phyloP scores from a whole-genome alignment of 2,329 filamentous ascomycete species.

The Fusarium sp. region DNA sequence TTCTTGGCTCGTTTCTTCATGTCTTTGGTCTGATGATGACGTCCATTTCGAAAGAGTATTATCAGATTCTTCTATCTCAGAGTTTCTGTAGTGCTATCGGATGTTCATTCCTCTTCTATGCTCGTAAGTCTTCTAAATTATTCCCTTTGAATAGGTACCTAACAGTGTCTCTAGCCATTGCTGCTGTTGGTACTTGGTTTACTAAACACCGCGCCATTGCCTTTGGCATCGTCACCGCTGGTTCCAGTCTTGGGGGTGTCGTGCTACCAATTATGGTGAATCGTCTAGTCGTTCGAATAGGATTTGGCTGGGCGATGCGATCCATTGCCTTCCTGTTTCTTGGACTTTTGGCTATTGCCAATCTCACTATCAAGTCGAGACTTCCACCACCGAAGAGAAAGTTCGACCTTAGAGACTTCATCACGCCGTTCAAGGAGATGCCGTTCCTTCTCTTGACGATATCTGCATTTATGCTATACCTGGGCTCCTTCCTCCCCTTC shows the following conservation, averaged over 20 bases:
- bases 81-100: slow-evolving; percentile 53
- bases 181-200: slow-evolving; percentile 46
- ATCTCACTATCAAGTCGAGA: slow-evolving; percentile 46
- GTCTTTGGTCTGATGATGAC: slow-evolving; percentile 74
- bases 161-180: neutral
- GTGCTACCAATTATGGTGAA: slow-evolving; percentile 56
- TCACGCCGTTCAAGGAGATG: slow-evolving; percentile 4
- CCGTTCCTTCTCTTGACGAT: slow-evolving; percentile 22
- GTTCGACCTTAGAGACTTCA: neutral
- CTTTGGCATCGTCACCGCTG: slow-evolving; percentile 51
- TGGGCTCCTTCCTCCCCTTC: slow-evolving; percentile 53
- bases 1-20: slow-evolving; percentile 65
- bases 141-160: too few relatives aligned
- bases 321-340: slow-evolving; percentile 54
- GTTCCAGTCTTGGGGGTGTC: slow-evolving; percentile 54
- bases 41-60: slow-evolving; percentile 57
- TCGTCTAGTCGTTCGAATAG: slow-evolving; percentile 49
- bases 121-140: slow-evolving; percentile 33
- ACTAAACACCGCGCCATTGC: slow-evolving; percentile 49
- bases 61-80: slow-evolving; percentile 56
- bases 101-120: slow-evolving; percentile 33
- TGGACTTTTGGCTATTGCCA: slow-evolving; percentile 47
- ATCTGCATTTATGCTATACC: slow-evolving; percentile 47
- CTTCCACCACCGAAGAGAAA: slow-evolving; percentile 29
- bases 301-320: slow-evolving; percentile 56